Base-by-base conservation (phyloP, 1,284 basidiomycete species). In the Sanguinoderma infundibulare region DNA sequence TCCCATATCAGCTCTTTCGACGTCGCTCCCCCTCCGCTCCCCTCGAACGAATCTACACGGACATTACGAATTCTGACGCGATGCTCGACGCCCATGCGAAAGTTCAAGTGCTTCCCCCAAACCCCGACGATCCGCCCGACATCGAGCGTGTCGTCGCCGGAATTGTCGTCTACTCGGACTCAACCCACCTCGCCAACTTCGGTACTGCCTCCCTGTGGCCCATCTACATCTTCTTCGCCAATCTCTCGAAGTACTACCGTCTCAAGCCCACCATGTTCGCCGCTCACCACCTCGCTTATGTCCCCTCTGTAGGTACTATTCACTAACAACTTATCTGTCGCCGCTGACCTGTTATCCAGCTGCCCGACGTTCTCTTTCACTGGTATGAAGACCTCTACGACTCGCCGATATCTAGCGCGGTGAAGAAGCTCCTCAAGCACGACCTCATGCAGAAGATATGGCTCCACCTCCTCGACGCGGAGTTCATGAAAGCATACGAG, bases 391-490 rank as follows among this genome's bases (percentile, higher is more conserved):
- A 54, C 0, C n/a, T 14, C 2, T 55, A 50, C 30, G 47, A 35
- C 53, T 20, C 22, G 10, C 15, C 59, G 2, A 12, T 39, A 3
- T 36, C 61, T 5, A 20, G 44, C 5, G 53, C 42, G 0, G 28
- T 66, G 5, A 39, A 17, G 65, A 64, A 69, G 1, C 68, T 67
- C 35, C 68, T 66, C 36, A 64, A 65, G 24, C 61, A 67, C 5
- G 72, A 75, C 57, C 63, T 74, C 10, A 62, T 74, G 38, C 73
- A 75, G 32, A 65, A 54, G 1, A 59, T 72, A 5, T 72, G 67
- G 66, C 17, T n/a, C 6, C 26, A 65, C 1, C 39, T 76, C 0
- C 67, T 76, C 4, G 68, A 73, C 57, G 61, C 61, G 3, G 60
- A 70, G 2, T 74, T 75, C 51, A 53, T 72, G 12, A 30, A 67